Evolutionary conservation across 208 protist genomes (phyloP).

Genomic region (Blechomonas ayalai): DNA sequence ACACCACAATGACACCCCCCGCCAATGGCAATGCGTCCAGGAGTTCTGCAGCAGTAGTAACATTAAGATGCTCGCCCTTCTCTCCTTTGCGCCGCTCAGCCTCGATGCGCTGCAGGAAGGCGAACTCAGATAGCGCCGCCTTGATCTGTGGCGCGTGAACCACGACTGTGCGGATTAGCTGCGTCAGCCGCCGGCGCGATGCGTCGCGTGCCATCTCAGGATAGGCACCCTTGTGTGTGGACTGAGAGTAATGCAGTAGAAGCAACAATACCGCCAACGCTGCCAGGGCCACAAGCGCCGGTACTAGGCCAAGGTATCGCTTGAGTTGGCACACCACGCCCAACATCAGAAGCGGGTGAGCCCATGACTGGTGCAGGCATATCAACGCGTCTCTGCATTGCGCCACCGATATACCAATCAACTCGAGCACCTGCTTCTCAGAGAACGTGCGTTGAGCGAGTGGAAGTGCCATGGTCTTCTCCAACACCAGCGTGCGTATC

Average conservation of each 20-base stretch:
- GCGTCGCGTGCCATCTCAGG: slow-evolving; percentile 13
- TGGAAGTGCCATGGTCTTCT: slow-evolving; percentile 50
- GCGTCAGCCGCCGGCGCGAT: slow-evolving; percentile 29
- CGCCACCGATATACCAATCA: slow-evolving; percentile 34
- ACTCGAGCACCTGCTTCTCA: slow-evolving; percentile 35
- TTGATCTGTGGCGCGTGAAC: slow-evolving; percentile 43
- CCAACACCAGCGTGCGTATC: slow-evolving; percentile 39
- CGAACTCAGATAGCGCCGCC: slow-evolving; percentile 34
- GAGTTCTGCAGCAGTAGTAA: slow-evolving; percentile 4
- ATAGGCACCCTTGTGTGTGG: slow-evolving; percentile 14
- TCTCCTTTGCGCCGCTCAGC: slow-evolving; percentile 16
- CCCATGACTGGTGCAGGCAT: slow-evolving; percentile 52
- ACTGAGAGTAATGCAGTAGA: slow-evolving; percentile 13
- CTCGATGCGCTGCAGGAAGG: slow-evolving; percentile 22
- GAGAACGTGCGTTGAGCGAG: slow-evolving; percentile 53
- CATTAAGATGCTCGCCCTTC: slow-evolving; percentile 12
- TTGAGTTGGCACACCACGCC: slow-evolving; percentile 23
- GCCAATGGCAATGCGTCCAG: too few species aligned
- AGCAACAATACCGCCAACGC: slow-evolving; percentile 22
- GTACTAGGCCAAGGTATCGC: slow-evolving; percentile 25
- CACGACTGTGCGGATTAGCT: too few species aligned
- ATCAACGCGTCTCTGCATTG: slow-evolving; percentile 26
- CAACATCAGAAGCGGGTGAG: slow-evolving; percentile 26
- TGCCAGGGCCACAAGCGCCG: slow-evolving; percentile 22
- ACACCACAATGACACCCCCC: slow-evolving; percentile 13